phyloP scores from a whole-genome alignment of 2,329 filamentous ascomycete species.

The Mycocentrospora acerina region DNA sequence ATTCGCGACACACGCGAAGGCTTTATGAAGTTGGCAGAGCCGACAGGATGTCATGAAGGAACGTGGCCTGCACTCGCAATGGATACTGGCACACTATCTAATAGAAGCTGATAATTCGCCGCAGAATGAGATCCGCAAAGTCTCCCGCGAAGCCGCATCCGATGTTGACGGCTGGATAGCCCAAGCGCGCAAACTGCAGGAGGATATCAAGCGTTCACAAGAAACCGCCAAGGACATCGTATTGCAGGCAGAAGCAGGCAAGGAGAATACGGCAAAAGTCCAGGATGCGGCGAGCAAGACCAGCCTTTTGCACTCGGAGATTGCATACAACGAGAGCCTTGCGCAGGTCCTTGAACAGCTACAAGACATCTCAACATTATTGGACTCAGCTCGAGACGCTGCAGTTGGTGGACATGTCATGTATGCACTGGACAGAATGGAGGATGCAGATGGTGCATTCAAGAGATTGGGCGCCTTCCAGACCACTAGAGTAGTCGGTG shows the following conservation, averaged over 20 bases:
- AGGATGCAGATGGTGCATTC: conserved; percentile 56
- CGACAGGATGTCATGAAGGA: no score
- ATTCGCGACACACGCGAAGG: no score
- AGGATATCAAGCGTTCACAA: conserved; percentile 80
- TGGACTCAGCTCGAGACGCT: conserved; percentile 51
- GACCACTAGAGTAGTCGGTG: conserved; percentile 62
- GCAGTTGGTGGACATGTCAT: conserved; percentile 49
- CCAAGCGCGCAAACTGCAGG: conserved; percentile 80
- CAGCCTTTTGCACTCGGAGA: conserved; percentile 58
- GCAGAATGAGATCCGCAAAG: conserved; percentile 69
- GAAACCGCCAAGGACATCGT: conserved; percentile 79
- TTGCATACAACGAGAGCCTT: conserved; percentile 60
- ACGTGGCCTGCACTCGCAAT: no score
- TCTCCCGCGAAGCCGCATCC: conserved; percentile 74
- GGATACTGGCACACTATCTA: background rate
- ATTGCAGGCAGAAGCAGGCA: conserved; percentile 70
- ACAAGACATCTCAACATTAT: conserved; percentile 50
- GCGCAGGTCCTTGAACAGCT: conserved; percentile 54
- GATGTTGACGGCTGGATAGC: conserved; percentile 85
- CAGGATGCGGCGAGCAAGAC: conserved; percentile 61
- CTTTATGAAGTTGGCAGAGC: no score
- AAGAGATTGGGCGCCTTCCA: conserved; percentile 62
- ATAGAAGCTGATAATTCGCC: conserved; percentile 6
- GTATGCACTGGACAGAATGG: conserved; percentile 51
- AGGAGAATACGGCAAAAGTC: conserved; percentile 63